Evolutionary conservation across 441 rosid genomes (phyloP), one percentile per base, ranked within the genome.

Genomic region (Populus hybrid): DNA sequence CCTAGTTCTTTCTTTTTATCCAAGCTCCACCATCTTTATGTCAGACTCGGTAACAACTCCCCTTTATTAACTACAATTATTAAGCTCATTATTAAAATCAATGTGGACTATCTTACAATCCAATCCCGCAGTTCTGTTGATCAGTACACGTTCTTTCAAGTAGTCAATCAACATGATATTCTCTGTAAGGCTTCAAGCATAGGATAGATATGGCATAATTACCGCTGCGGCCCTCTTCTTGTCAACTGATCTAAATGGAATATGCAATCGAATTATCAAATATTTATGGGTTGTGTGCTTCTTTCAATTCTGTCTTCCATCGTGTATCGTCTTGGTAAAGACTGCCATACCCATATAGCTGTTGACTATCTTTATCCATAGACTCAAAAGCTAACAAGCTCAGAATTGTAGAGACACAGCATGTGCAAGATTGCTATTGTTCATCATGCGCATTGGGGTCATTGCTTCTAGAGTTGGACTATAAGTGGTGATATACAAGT

Each of bases 381-480:
- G 32, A 35, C 71, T 71, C 38, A 53, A 65, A 69, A 73, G 66
- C 3, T 16, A 34, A 75, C 28, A 68, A 32, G 71, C 38, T 30
- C 69, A 26, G 71, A 65, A 61, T 73, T 67, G 71, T 59, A 80
- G 85, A 80, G 85, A 88, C 86, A 85, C 30, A 57, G 38, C 90
- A 88, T 86, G 90, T 87, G 87, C 77, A 5, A 66, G 65, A 69
- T 75, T 70, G 78, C 73, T 32, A 77, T 70, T 32, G 76, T 72
- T 78, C 75, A 84, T 81, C 75, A 83, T 80, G 81, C 79, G 74
- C 75, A 65, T 67, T 30, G 32, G 76, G 72, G 71, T 65, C 75
- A 65, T 9, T 32, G 69, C 23, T 21, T 57, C 32, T 30, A 30
- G 32, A 30, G 32, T 30, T 30, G 32, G 32, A 30, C 32, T 30